Percentiles rank a stretch among this genome's conserved stretches.
These are phyloP conservation scores for Theileria parva DNA, from an alignment of 169 alveolate species.

Conservation along the genomic window DNA sequence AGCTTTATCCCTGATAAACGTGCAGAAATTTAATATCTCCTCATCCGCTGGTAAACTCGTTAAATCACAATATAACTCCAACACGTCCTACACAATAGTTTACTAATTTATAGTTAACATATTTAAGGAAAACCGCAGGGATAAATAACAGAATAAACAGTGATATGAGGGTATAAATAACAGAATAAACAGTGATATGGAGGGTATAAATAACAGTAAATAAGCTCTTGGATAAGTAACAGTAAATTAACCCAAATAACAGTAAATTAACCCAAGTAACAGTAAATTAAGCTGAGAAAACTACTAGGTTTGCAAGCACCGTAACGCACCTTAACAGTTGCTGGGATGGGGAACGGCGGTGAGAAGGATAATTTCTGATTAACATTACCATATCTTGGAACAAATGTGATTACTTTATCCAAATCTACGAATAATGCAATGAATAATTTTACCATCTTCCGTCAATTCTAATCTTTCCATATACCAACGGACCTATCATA, in stretches of 20 bases:
- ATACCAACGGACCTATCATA: conserved; percentile 52
- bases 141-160: too few species aligned
- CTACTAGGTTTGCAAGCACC: neutral
- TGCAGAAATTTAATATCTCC: conserved; percentile 62
- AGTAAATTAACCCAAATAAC: too few species aligned
- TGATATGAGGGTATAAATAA: too few species aligned
- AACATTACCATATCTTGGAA: conserved; percentile 40
- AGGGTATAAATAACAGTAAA: neutral
- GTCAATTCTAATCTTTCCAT: conserved; percentile 41
- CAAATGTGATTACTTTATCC: conserved; percentile 70
- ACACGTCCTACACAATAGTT: conserved; percentile 62
- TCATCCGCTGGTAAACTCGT: conserved; percentile 72
- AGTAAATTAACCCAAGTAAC: too few species aligned
- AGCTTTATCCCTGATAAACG: conserved; percentile 67
- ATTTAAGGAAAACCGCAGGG: too few species aligned
- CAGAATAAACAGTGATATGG: too few species aligned
- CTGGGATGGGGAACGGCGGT: conserved; percentile 57
- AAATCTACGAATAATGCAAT: conserved; percentile 24
- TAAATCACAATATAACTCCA: conserved; percentile 73
- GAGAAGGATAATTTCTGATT: conserved; percentile 15
- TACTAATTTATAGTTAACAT: too few species aligned
- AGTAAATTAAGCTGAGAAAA: too few species aligned
- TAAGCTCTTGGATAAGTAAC: too few species aligned
- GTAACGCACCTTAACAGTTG: conserved; percentile 22
- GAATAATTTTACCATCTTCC: conserved; percentile 27